Evolutionary conservation across 345 rosid genomes (phyloP), one percentile per base, ranked within the genome.

Genomic region (Laguncularia racemosa): DNA sequence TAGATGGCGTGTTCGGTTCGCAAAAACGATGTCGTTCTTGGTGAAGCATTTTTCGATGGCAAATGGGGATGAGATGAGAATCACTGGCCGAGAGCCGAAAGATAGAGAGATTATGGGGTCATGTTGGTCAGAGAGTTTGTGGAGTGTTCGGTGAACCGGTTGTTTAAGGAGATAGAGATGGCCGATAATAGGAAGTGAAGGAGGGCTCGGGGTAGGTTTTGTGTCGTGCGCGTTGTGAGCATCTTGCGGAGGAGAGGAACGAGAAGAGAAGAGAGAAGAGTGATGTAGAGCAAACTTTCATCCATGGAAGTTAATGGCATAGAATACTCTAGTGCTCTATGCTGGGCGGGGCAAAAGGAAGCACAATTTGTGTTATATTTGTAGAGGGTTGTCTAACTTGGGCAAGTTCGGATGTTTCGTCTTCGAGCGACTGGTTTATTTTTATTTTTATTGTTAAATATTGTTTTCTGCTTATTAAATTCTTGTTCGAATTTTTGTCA

Each of bases 21-120:
- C 69, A 46, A 67, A 62, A 55, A 52, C 20, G 50, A 60, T 20
- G 49, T 67, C 66, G 15, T 70, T 67, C 50, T 47, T 54, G 16
- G 65, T 64, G 43, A 67, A 67, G 55, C 70, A 71, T 26, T 69
- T 70, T 38, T 63, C 70, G 1, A 55, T 52, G 0, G 61, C 72
- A 0, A 50, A 17, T 5, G 50, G 44, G 16, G 70, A 52, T 28
- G 59, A 56, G 5, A 69, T 43, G 11, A 66, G 69, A 0, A 67
- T 45, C 14, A 16, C 63, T 3, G 52, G 59, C 45, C 65, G 43
- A 7, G 48, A 51, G 6, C 71, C 71, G 12, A 66, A 20, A 26
- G 38, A 46, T 40, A 66, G 60, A 17, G 40, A 44, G 33, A 71
- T 16, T 33, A 62, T n/a, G 18, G 53, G 63, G 6, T 65, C 75